Evolutionary conservation across 2,329 filamentous ascomycete genomes (phyloP).

Genomic region (Pseudophaeomoniella oleicola): DNA sequence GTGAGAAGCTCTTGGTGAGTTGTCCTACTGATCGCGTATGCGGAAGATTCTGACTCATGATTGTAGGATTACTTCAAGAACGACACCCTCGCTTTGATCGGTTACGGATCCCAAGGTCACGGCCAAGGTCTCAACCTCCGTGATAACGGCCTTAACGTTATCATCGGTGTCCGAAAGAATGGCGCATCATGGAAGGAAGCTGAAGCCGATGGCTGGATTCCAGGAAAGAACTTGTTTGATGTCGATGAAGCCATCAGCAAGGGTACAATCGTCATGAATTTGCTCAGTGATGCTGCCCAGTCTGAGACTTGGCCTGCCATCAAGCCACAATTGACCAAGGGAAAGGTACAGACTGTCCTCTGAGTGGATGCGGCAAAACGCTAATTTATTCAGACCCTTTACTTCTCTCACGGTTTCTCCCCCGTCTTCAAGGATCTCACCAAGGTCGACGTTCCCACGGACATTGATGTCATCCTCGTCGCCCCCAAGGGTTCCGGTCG

Average conservation of each 20-base stretch:
- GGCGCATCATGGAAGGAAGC: conserved; percentile 98
- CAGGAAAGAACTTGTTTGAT: conserved; percentile 97
- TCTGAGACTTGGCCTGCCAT: conserved; percentile 96
- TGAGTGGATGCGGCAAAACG: neutral
- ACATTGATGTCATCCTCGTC: conserved; percentile 98
- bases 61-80: conserved; percentile 96
- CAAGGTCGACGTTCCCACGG: conserved; percentile 89
- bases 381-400: conserved; percentile 60
- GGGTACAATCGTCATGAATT: conserved; percentile 97
- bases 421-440: conserved; percentile 99
- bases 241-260: conserved; percentile 89
- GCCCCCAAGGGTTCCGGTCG: conserved; percentile 98
- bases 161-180: conserved; percentile 96
- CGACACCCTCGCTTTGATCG: conserved; percentile 96
- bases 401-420: conserved; percentile 99
- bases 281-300: conserved; percentile 94
- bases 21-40: conserved; percentile 10
- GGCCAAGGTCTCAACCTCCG: conserved; percentile 98
- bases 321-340: conserved; percentile 96
- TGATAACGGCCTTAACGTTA: conserved; percentile 98
- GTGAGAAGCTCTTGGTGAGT: conserved; percentile 90
- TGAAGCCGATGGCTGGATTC: conserved; percentile 90
- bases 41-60: conserved; percentile 3
- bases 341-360: conserved; percentile 53
- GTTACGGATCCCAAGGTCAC: conserved; percentile 96